phyloP scores from a whole-genome alignment of 2,329 filamentous ascomycete genomes.

The Penicillium psychrosexuale region DNA sequence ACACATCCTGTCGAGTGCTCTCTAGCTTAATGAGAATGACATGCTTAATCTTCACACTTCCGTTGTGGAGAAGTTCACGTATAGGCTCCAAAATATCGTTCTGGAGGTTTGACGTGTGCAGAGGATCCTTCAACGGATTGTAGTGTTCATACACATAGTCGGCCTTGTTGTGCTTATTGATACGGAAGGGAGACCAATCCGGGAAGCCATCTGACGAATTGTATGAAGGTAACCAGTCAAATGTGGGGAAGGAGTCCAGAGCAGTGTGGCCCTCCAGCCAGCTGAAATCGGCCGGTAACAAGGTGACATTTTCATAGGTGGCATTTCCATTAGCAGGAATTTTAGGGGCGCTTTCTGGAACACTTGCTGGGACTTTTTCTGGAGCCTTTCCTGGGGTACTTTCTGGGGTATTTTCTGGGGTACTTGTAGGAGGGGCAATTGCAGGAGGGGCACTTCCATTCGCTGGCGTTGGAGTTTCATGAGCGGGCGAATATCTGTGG shows the following conservation, averaged over 20 bases:
- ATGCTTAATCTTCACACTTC: slow-evolving; percentile 41
- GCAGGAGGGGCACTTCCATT: neutral
- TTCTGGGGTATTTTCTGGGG: neutral
- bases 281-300: slow-evolving; percentile 10
- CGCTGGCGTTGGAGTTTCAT: neutral
- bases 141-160: slow-evolving; percentile 10
- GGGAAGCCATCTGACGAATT: slow-evolving; percentile 7
- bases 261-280: slow-evolving; percentile 16
- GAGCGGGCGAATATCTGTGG: neutral
- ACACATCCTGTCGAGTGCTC: slow-evolving; percentile 47
- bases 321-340: neutral
- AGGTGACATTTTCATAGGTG: neutral
- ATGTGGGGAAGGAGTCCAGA: slow-evolving; percentile 11
- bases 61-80: slow-evolving; percentile 14
- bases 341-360: neutral
- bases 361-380: neutral
- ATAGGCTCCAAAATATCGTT: slow-evolving; percentile 15
- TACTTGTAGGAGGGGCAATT: neutral
- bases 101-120: slow-evolving; percentile 17
- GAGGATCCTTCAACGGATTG: slow-evolving; percentile 11
- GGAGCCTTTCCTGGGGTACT: neutral
- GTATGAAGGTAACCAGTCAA: slow-evolving; percentile 15
- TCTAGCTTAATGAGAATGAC: slow-evolving; percentile 45
- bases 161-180: neutral
- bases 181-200: slow-evolving; percentile 15